Conservation (phyloP, 768 basidiomycete genomes). For the Podaxis rugospora region DNA sequence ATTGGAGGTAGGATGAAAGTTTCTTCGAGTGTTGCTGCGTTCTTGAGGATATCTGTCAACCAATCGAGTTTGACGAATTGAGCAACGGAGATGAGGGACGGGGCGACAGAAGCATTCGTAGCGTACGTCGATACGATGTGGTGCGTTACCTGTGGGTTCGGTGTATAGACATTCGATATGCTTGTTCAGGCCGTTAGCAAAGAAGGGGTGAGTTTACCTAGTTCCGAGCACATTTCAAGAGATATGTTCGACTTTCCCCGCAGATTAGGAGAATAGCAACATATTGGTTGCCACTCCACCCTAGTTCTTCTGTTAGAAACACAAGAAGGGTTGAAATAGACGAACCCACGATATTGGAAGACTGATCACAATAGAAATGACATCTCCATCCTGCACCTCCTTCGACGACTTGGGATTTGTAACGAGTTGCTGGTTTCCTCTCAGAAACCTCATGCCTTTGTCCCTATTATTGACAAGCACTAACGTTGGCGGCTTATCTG, state of each 20-base stretch:
- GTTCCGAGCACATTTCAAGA: constrained; percentile 38
- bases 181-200: constrained; percentile 31
- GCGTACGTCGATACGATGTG: constrained; percentile 52
- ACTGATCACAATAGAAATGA: constrained; percentile 39
- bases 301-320: constrained; percentile 22
- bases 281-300: constrained; percentile 46
- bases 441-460: constrained; percentile 40
- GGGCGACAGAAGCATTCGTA: constrained; percentile 44
- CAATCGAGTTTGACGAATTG: constrained; percentile 65
- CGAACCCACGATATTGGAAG: constrained; percentile 41
- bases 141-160: constrained; percentile 50
- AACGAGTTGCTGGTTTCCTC: constrained; percentile 28
- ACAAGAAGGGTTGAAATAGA: not conserved
- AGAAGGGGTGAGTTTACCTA: constrained; percentile 36
- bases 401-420: constrained; percentile 32
- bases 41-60: constrained; percentile 55
- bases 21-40: constrained; percentile 42
- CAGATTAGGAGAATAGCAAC: constrained; percentile 39
- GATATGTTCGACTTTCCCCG: constrained; percentile 32
- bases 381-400: constrained; percentile 54
- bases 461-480: constrained; percentile 43
- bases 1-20: constrained; percentile 45
- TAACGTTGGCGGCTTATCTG: constrained; percentile 42
- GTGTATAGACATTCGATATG: constrained; percentile 46
- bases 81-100: constrained; percentile 55